Evolutionary conservation across 1,284 basidiomycete species (phyloP).

Genomic region (Afroboletus lepidellus): DNA sequence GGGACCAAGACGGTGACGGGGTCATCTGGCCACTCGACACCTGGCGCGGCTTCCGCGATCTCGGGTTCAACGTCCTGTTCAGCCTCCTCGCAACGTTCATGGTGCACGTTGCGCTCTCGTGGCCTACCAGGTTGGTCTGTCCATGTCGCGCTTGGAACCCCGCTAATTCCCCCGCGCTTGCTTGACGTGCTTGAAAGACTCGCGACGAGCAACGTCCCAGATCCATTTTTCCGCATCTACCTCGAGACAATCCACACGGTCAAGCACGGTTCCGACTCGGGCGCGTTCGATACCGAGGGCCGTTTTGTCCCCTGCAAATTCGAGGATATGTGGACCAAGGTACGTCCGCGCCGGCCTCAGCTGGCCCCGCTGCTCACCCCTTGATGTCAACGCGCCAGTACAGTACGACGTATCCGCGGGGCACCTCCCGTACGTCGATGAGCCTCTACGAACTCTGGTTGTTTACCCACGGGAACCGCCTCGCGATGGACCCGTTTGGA

Average conservation of each 20-base stretch:
- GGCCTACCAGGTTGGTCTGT: slow-evolving; percentile 35
- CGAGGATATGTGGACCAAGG: slow-evolving; percentile 43
- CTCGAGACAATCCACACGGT: slow-evolving; percentile 40
- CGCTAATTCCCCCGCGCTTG: too few species aligned
- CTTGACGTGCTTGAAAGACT: too few species aligned
- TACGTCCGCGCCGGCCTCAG: slow-evolving; percentile 11
- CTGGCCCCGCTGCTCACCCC: not conserved
- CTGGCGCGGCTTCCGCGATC: slow-evolving; percentile 40
- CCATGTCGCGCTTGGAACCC: too few species aligned
- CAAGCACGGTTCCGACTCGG: slow-evolving; percentile 50
- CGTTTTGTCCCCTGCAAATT: slow-evolving; percentile 41
- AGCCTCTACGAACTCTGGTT: slow-evolving; percentile 28
- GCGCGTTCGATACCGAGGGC: slow-evolving; percentile 44
- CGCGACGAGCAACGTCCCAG: slow-evolving; percentile 29
- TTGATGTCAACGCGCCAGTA: too few species aligned
- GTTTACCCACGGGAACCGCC: slow-evolving; percentile 33
- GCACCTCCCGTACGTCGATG: slow-evolving; percentile 25
- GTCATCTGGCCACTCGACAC: slow-evolving; percentile 49
- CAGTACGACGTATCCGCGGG: slow-evolving; percentile 7
- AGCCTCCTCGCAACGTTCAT: slow-evolving; percentile 37
- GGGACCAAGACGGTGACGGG: slow-evolving; percentile 43
- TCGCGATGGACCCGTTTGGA: slow-evolving; percentile 39
- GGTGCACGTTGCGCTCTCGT: slow-evolving; percentile 40
- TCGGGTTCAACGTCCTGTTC: slow-evolving; percentile 44
- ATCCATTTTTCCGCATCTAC: slow-evolving; percentile 46